A percentile compares a stretch with the other conserved stretches of the same genome.
Evolutionary conservation across 768 basidiomycete species (phyloP).

Genomic region (Dioszegia hungarica): DNA sequence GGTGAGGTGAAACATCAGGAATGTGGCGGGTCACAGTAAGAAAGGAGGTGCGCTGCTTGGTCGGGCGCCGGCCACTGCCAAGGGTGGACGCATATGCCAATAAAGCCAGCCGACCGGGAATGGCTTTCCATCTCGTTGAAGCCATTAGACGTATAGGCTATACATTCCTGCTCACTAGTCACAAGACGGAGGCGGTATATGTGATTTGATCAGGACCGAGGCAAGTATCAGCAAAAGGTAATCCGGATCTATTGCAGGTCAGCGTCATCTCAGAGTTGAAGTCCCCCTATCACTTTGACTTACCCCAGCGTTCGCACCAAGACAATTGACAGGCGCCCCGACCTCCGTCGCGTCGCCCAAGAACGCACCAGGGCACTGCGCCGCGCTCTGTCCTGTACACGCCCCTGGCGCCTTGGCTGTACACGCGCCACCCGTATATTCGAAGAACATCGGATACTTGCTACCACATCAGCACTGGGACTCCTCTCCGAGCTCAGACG

Average conservation of each 20-base stretch:
- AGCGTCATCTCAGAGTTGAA: not conserved
- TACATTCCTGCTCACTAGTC: too few species aligned
- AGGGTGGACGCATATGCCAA: too few species aligned
- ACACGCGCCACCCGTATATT: not conserved
- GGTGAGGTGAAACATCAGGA: too few species aligned
- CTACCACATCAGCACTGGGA: not conserved
- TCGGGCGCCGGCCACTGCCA: too few species aligned
- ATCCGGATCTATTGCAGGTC: constrained; percentile 11
- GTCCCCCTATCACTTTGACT: not conserved
- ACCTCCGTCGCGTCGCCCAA: constrained; percentile 10
- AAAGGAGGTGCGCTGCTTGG: too few species aligned
- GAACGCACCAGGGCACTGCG: constrained; percentile 14
- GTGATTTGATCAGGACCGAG: too few species aligned
- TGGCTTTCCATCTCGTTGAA: too few species aligned
- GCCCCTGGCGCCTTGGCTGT: not conserved
- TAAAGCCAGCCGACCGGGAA: too few species aligned
- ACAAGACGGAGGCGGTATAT: too few species aligned
- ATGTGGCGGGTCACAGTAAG: too few species aligned
- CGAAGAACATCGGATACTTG: constrained; percentile 4
- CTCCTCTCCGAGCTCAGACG: not conserved
- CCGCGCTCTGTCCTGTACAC: constrained; percentile 4
- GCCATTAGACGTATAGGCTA: too few species aligned
- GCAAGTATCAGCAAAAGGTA: constrained; percentile 16
- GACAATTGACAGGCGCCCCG: constrained; percentile 4
- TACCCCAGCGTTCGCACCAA: constrained; percentile 17